Conservation (phyloP, 176 grass and related monocot genomes). For the Saccharum spontaneum region DNA sequence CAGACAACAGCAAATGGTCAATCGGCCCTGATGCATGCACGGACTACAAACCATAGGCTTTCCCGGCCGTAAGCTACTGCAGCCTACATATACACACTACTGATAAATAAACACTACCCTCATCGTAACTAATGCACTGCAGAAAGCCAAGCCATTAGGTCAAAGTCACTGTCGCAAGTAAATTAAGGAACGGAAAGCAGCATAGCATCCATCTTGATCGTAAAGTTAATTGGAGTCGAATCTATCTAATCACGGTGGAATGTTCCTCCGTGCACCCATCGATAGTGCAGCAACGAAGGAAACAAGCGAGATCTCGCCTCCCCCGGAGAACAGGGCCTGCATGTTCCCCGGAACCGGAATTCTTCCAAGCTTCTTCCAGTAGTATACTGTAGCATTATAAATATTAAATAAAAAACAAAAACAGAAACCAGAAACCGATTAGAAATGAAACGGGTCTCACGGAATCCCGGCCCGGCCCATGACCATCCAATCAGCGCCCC, state of each 20-base stretch:
- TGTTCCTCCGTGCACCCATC: not conserved
- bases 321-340: not conserved
- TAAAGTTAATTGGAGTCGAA: not conserved
- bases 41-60: not conserved
- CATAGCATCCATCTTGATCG: not conserved
- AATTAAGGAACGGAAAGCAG: not conserved
- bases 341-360: not conserved
- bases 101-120: too few relatives aligned
- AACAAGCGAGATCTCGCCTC: not conserved
- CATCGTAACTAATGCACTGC: too few relatives aligned
- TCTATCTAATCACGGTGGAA: not conserved
- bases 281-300: not conserved
- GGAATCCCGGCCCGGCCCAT: constrained; percentile 59
- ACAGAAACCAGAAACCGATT: not conserved
- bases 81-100: too few relatives aligned
- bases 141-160: not conserved
- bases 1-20: not conserved
- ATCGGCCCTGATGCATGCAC: not conserved
- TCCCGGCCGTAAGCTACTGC: not conserved
- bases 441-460: not conserved
- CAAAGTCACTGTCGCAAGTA: not conserved
- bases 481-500: constrained; percentile 23
- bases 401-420: not conserved
- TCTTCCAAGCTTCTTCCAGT: not conserved
- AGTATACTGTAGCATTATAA: not conserved